Evolutionary conservation across 495 filamentous ascomycete species (phyloP), one percentile per base, ranked within the genome.

Genomic region (Cladorrhinum samala): DNA sequence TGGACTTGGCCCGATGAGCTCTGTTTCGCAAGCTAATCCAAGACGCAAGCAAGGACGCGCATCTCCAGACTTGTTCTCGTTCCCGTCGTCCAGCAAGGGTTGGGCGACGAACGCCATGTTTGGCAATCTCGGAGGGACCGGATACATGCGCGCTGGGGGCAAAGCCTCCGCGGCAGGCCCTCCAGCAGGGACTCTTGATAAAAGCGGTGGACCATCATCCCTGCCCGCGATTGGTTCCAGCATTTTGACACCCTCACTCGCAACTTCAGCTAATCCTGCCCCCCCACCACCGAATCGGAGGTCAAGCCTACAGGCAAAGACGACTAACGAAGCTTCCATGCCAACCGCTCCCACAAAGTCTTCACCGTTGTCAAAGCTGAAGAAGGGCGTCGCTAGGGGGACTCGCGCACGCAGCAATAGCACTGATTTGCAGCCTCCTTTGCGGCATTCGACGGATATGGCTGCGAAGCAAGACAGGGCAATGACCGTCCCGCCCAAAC

Each of bases 11-110:
- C 65, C 65, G 0, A 41, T 49, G 52, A 69, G 54, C 39, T 68
- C 42, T 0, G 52, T 54, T 1, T 63, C 56, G n/a, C 67, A 59
- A 44, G 50, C 56, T 25, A 56, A 60, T 36, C 51, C 39, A 4
- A 46, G 47, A 27, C 43, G 41, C 46, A 53, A 52, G 42, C 39
- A 42, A 17, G 66, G 63, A 17, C 52, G 67, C 9, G 30, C 55
- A 9, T 75, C 73, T 8, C 72, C 73, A 0, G 74, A 76, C 55
- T 62, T 77, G 13, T 77, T 77, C 44, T 70, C 71, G 0, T 75
- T 77, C 49, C 73, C 74, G 5, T 46, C 49, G 0, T 60, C 62
- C 42, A 53, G 61, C 1, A 47, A 48, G 40, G 70, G 68, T 9
- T 77, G 73, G 74, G 67, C 68, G 19, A 64, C 72, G 11, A 60